These are phyloP conservation scores for Tylopilus felleus DNA, from an alignment of 768 basidiomycete genomes.

Conservation along the genomic window DNA sequence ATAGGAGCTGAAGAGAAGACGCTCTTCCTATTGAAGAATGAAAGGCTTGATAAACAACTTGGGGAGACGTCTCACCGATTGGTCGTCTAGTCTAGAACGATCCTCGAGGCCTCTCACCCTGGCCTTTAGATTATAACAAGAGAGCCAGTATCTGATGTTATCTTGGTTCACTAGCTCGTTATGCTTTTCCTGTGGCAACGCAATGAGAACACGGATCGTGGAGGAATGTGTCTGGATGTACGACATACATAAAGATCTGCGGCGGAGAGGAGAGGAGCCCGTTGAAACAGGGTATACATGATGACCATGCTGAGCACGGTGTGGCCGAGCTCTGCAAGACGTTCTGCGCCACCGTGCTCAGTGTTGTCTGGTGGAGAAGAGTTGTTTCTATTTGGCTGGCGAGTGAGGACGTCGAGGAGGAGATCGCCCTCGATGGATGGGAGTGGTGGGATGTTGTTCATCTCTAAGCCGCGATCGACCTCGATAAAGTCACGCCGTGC, in stretches of 20 bases:
- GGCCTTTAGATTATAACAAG: conserved; percentile 47
- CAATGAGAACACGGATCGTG: background rate
- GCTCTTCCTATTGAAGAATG: conserved; percentile 47
- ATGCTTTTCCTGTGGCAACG: conserved; percentile 19
- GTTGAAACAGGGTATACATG: conserved; percentile 47
- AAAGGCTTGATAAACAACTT: background rate
- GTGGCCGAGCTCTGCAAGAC: conserved; percentile 57
- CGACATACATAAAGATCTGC: conserved; percentile 43
- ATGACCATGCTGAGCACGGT: conserved; percentile 51
- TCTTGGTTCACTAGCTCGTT: conserved; percentile 34
- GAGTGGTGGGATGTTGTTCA: conserved; percentile 42
- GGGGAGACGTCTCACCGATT: conserved; percentile 28
- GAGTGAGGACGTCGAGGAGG: conserved; percentile 57
- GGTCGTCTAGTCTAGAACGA: conserved; percentile 33
- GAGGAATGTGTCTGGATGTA: background rate
- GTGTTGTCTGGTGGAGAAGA: conserved; percentile 36
- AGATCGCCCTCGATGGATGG: conserved; percentile 57
- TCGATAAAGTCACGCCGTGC: background rate
- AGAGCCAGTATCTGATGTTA: conserved; percentile 48
- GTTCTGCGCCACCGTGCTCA: conserved; percentile 54
- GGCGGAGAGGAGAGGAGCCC: conserved; percentile 41
- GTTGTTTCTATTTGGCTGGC: conserved; percentile 37
- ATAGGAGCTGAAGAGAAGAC: conserved; percentile 55
- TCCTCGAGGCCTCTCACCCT: conserved; percentile 50
- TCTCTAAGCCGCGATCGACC: conserved; percentile 14